Evolutionary conservation across 1,139 yeast species (phyloP), one percentile per base, ranked within the genome.

Genomic region (Schwanniomyces etchellsii): DNA sequence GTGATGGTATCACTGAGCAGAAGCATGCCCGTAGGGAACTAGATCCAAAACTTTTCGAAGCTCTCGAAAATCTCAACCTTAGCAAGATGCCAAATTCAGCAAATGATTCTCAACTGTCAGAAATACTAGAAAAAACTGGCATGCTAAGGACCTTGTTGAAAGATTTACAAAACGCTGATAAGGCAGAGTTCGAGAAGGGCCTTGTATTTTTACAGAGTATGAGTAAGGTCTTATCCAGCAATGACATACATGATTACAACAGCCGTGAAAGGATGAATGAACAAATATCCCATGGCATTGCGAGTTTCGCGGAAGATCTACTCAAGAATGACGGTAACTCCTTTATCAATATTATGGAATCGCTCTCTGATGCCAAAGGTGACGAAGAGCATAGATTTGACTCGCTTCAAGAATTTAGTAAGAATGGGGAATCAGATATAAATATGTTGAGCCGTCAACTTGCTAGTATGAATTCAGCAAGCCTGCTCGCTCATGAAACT

Each of bases 311-410:
- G 0, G 93, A 84, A 41, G 94, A 84, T 48, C 55, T 85, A 20
- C 60, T 83, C 35, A 75, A 74, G 39, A 81, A 81, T 48, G 86
- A 81, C 41, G 95, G 95, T 17, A 70, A 70, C 42, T 70, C 77
- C 32, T 83, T 84, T 44, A 71, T 85, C 26, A 81, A 78, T 39
- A 77, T 82, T 75, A 78, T 85, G 78, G 94, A 82, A 48, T 69
- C 76, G 33, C 60, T 82, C 23, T 81, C 83, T 5, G 76, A 74
- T 38, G 63, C 75, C n/a, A 59, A 79, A 25, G 60, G 64, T 44
- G 7, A 6, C 7, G 22, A 30, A 20, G 39, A 32, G 14, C 20
- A 28, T 5, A 21, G 20, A 4, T 34, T 39, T 14, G 48, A 47
- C 2, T 48, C 55, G 54, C 42, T 43, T 13, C 58, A 52, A 34